Evolutionary conservation across 345 rosid genomes (phyloP).

Genomic region (Alliaria petiolata): DNA sequence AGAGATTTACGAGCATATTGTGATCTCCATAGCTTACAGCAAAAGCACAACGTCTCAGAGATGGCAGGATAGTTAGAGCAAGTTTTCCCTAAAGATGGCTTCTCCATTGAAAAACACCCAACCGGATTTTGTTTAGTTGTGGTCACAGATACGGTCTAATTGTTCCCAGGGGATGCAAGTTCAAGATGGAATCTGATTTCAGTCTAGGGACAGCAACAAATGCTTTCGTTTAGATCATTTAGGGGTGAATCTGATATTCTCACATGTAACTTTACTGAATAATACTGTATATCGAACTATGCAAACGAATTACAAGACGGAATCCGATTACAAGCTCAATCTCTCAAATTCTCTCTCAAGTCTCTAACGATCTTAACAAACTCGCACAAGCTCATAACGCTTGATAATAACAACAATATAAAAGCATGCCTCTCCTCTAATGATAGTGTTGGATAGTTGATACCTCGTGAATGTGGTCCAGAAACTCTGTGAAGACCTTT

Average conservation of each 20-base stretch:
- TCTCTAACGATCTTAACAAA: too few relatives aligned
- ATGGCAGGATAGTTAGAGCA: not conserved
- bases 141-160: not conserved
- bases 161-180: not conserved
- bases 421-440: too few relatives aligned
- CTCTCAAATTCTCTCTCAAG: too few relatives aligned
- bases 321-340: too few relatives aligned
- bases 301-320: too few relatives aligned
- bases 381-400: too few relatives aligned
- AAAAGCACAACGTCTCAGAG: not conserved
- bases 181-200: not conserved
- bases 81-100: not conserved
- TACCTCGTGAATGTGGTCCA: not conserved
- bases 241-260: too few relatives aligned
- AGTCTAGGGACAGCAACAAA: not conserved
- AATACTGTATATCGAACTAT: too few relatives aligned
- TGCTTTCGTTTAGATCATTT: not conserved
- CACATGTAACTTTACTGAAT: too few relatives aligned
- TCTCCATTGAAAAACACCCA: not conserved
- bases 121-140: not conserved
- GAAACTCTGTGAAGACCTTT: not conserved
- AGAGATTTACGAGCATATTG: not conserved
- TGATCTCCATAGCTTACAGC: not conserved
- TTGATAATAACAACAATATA: too few relatives aligned
- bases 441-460: not conserved